These are phyloP conservation scores for Trichocomaceae sp. DNA, from an alignment of 2,329 filamentous ascomycete species.

Conservation along the genomic window DNA sequence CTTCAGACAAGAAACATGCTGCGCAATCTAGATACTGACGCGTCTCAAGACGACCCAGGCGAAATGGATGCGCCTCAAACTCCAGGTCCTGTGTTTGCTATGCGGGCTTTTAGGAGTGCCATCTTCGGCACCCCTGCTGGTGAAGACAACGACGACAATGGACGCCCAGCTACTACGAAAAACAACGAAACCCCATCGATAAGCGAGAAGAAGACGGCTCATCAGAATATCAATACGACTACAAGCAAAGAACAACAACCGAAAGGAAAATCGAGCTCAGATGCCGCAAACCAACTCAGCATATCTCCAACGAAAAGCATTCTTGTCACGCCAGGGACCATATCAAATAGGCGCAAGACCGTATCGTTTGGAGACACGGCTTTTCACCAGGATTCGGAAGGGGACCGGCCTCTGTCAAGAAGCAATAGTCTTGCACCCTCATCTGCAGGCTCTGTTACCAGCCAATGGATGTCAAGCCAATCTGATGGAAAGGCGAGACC, in stretches of 20 bases:
- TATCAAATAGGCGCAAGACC: constrained; percentile 51
- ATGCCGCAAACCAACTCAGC: constrained; percentile 26
- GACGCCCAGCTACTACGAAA: constrained; percentile 5
- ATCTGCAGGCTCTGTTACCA: constrained; percentile 43
- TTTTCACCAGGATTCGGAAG: constrained; percentile 50
- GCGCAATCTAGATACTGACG: constrained; percentile 7
- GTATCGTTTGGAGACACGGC: constrained; percentile 56
- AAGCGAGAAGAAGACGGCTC: neutral
- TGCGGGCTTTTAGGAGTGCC: constrained; percentile 60
- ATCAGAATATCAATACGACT: constrained; percentile 11
- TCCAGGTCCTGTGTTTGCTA: constrained; percentile 60
- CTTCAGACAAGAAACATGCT: constrained; percentile 10
- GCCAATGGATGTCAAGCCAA: constrained; percentile 34
- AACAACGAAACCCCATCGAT: neutral
- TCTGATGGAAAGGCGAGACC: constrained; percentile 29
- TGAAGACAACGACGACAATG: constrained; percentile 32
- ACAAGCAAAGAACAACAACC: constrained; percentile 18
- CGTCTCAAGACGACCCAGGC: constrained; percentile 43
- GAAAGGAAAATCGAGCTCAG: constrained; percentile 18
- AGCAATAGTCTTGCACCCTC: constrained; percentile 42
- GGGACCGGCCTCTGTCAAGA: constrained; percentile 37
- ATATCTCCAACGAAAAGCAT: constrained; percentile 56
- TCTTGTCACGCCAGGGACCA: constrained; percentile 57
- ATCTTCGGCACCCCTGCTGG: constrained; percentile 58
- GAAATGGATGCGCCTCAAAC: constrained; percentile 55